A percentile compares a stretch with the other conserved stretches of the same genome.
Evolutionary conservation across 306 rosid species (phyloP).

Genomic region (Cucurbita pepo): DNA sequence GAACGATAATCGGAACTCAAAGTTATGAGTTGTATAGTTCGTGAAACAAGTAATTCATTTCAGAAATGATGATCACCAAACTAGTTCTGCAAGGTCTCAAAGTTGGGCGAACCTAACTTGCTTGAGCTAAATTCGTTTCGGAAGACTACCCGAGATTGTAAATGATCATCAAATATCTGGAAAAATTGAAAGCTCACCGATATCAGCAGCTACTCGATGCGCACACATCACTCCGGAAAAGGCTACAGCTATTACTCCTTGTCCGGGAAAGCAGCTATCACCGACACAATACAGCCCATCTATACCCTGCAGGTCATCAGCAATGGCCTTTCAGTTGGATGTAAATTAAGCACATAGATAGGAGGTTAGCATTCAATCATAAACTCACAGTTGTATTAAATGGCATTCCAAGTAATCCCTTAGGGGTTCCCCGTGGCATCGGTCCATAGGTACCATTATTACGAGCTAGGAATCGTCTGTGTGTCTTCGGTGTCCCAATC

Average conservation of each 20-base stretch:
- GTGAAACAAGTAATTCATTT: neutral
- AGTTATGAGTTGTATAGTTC: neutral
- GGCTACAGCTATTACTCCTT: constrained; percentile 93
- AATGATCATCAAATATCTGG: neutral
- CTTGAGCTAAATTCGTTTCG: neutral
- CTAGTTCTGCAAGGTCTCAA: no score
- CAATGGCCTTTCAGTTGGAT: constrained; percentile 2
- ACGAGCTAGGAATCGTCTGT: constrained; percentile 75
- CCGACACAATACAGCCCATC: constrained; percentile 93
- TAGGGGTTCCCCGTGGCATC: constrained; percentile 69
- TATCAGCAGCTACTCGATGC: constrained; percentile 91
- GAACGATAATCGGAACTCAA: neutral
- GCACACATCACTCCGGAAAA: constrained; percentile 97
- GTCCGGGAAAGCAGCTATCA: constrained; percentile 99
- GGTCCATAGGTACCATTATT: constrained; percentile 88
- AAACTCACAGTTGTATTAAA: constrained; percentile 80
- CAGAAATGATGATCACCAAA: neutral
- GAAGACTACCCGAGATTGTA: neutral
- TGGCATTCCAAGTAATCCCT: constrained; percentile 95
- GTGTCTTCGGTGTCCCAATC: constrained; percentile 97
- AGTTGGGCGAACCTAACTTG: neutral
- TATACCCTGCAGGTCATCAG: constrained; percentile 45
- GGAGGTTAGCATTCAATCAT: neutral
- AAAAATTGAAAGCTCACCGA: constrained; percentile 33
- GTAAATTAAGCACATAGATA: constrained; percentile 3